phyloP scores from a whole-genome alignment of 805 yeast genomes.

The Komagataella populi region DNA sequence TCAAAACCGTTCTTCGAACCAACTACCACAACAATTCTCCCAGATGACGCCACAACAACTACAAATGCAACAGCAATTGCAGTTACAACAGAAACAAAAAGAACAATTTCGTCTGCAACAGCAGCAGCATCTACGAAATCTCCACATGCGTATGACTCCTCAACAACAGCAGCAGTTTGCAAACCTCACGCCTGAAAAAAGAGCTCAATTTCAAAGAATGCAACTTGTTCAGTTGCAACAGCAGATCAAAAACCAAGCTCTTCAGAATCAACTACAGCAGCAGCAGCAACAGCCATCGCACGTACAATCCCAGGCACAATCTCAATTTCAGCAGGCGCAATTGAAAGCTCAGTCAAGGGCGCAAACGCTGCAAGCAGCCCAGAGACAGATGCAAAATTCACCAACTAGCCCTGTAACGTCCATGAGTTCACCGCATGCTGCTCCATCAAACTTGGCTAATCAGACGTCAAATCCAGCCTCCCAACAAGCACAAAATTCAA shows the following conservation, averaged over 20 bases:
- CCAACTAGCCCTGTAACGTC: not conserved
- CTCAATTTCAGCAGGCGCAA: not conserved
- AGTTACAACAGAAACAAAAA: not conserved
- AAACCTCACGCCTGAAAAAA: not conserved
- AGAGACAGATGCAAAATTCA: not conserved
- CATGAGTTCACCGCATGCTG: not conserved
- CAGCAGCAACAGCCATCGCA: conserved; percentile 3
- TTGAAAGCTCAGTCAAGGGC: not conserved
- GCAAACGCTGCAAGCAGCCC: not conserved
- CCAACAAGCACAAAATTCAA: not conserved
- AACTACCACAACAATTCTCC: not conserved
- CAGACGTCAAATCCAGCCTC: not conserved
- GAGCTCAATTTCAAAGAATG: not conserved
- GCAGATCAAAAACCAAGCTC: conserved; percentile 3
- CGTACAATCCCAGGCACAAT: not conserved
- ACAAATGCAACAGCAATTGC: not conserved
- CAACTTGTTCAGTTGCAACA: conserved; percentile 10
- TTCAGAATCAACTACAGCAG: conserved; percentile 1
- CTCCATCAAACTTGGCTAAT: not conserved
- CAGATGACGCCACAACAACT: not conserved
- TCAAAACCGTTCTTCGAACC: not conserved
- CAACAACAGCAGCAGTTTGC: not conserved
- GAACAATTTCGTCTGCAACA: not conserved
- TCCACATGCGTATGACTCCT: not conserved
- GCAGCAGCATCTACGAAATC: not conserved